Base-by-base conservation (phyloP, 768 basidiomycete species). In the Nevesoporus exiguus region DNA sequence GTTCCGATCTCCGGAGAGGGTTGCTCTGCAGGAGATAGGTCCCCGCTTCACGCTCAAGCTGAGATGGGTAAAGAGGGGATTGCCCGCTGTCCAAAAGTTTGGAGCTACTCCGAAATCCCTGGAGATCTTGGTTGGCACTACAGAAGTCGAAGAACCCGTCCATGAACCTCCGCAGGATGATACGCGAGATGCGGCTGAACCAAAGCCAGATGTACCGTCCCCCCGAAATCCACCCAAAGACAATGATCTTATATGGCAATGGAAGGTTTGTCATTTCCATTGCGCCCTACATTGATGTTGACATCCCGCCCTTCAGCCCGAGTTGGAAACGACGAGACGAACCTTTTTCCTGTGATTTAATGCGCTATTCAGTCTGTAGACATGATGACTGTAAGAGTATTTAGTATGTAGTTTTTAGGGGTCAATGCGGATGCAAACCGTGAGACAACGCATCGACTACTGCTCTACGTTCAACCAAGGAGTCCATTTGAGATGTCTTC, bases 21-120 rank as follows among this genome's bases (percentile, higher is more conserved):
- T 96, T 9, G 83, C 88, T 7, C 73, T 99, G 29, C 97, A 99
- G 68, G 97, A 99, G 72, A 99, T 99, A 58, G 97, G 97, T 2
- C 97, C 97, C 7, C 84, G 96, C 30, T 97, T 99, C 67, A 98
- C 97, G 0, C 78, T 98, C 11, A 98, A 98, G 72, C 76, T 99
- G 52, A 79, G 87, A 36, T 97, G 87, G 78, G 72, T 99, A 53
- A 85, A 88, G 66, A 93, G 89, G 62, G 94, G 93, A 10, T 75
- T 95, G 21, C 95, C 94, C 1, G 85, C 88, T 5, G 91, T 94
- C 25, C 79, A 79, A 58, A 78, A 81, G 60, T 77, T 84, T 64
- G 85, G 87, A 25, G 82, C 86, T 57, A 75, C 77, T n/a, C 76
- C 83, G 1, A 74, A 78, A 58, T 73, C 80, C 22, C 64, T 88